Evolutionary conservation across 108 stramenopile genomes (phyloP).

Genomic region (Nitzschia putrida): DNA sequence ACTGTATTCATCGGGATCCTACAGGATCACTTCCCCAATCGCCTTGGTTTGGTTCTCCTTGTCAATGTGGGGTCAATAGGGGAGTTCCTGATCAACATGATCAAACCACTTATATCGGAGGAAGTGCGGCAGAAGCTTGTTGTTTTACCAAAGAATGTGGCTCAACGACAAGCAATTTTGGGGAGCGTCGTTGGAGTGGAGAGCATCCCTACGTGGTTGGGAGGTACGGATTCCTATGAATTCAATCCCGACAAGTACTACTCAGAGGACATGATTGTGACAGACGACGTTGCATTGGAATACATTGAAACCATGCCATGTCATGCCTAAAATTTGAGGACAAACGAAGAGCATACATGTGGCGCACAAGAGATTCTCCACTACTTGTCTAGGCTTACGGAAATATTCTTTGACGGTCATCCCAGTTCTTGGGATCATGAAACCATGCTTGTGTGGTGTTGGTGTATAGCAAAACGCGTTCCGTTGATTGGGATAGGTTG

Average conservation of each 20-base stretch:
- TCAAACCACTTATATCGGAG: slow-evolving; percentile 64
- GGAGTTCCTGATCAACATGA: slow-evolving; percentile 61
- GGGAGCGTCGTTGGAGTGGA: slow-evolving; percentile 53
- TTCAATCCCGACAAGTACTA: slow-evolving; percentile 63
- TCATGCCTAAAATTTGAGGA: slow-evolving; percentile 45
- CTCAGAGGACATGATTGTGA: slow-evolving; percentile 23
- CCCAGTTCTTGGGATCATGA: slow-evolving; percentile 87
- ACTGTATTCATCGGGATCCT: slow-evolving; percentile 57
- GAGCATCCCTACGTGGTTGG: slow-evolving; percentile 61
- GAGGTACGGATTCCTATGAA: slow-evolving; percentile 60
- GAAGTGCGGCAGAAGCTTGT: slow-evolving; percentile 72
- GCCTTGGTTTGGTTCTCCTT: slow-evolving; percentile 61
- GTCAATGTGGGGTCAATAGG: slow-evolving; percentile 55
- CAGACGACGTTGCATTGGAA: slow-evolving; percentile 51
- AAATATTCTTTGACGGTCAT: slow-evolving; percentile 53
- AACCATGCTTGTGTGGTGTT: slow-evolving; percentile 84
- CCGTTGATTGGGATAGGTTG: slow-evolving; percentile 55
- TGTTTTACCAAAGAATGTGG: slow-evolving; percentile 51
- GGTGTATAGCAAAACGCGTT: slow-evolving; percentile 77
- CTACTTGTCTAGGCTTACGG: not conserved
- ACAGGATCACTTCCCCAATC: slow-evolving; percentile 81
- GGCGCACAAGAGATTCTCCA: not conserved
- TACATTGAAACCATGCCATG: slow-evolving; percentile 65
- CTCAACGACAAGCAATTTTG: slow-evolving; percentile 45
- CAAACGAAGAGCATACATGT: not conserved